Conservation (phyloP, 495 filamentous ascomycete species). For the Trichodelitschia bisporula region DNA sequence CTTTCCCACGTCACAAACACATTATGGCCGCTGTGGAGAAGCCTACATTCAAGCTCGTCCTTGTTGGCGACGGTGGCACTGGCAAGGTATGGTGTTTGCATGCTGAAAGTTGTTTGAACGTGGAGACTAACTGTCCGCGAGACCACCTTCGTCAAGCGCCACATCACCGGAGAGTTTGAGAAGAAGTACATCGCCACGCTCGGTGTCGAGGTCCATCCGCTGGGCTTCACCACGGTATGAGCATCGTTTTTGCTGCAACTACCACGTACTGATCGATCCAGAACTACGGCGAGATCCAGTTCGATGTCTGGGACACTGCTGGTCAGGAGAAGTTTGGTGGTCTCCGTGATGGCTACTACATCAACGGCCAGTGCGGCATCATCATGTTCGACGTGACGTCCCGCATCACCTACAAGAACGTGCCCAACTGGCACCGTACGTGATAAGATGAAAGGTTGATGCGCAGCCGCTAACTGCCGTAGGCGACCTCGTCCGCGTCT, state of each 20-base stretch:
- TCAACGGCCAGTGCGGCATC: constrained; percentile 99
- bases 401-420: constrained; percentile 99
- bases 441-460: constrained; percentile 7
- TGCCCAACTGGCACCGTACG: constrained; percentile 99
- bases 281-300: constrained; percentile 93
- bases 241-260: no score
- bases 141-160: constrained; percentile 99
- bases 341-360: constrained; percentile 99
- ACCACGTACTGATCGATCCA: no score
- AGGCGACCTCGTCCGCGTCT: constrained; percentile 98
- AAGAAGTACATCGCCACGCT: constrained; percentile 99
- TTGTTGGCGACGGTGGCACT: constrained; percentile 98
- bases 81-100: constrained; percentile 53
- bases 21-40: constrained; percentile 18
- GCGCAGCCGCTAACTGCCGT: constrained; percentile 4
- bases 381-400: constrained; percentile 99
- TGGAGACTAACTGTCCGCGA: constrained; percentile 16
- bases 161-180: constrained; percentile 98
- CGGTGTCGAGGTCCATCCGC: constrained; percentile 96
- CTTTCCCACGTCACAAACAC: no score
- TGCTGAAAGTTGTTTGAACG: neutral
- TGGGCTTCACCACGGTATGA: constrained; percentile 76
- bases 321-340: constrained; percentile 99
- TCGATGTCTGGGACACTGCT: constrained; percentile 99
- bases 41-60: constrained; percentile 95